Evolutionary conservation across 2,329 filamentous ascomycete species (phyloP).

Genomic region (Penicillium sp.): DNA sequence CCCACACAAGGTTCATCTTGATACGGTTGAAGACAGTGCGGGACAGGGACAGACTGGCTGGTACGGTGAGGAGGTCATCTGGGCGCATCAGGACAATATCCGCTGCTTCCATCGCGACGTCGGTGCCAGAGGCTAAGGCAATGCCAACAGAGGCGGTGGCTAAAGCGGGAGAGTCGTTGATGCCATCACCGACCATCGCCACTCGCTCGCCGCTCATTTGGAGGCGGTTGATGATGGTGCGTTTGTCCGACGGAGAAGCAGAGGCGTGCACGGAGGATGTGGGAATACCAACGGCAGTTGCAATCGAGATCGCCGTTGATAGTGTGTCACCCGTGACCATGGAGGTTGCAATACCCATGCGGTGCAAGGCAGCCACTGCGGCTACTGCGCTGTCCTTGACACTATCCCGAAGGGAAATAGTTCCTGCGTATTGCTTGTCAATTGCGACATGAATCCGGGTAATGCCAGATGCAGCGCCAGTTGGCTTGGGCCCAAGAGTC

Average conservation of each 20-base stretch:
- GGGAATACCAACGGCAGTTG: constrained; percentile 76
- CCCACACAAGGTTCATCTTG: constrained; percentile 90
- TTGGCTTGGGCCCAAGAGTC: constrained; percentile 33
- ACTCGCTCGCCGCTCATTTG: constrained; percentile 75
- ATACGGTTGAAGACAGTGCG: constrained; percentile 87
- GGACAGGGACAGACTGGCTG: constrained; percentile 77
- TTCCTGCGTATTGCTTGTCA: constrained; percentile 75
- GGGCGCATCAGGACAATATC: constrained; percentile 95
- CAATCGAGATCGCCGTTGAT: constrained; percentile 80
- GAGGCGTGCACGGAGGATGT: constrained; percentile 75
- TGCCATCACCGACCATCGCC: constrained; percentile 97
- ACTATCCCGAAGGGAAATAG: constrained; percentile 81
- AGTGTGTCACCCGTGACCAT: constrained; percentile 93
- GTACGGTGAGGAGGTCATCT: constrained; percentile 89
- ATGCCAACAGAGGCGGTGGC: constrained; percentile 92
- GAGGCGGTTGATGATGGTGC: constrained; percentile 75
- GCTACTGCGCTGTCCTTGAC: constrained; percentile 86
- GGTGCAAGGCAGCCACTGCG: constrained; percentile 75
- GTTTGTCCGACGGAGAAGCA: constrained; percentile 90
- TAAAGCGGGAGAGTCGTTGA: constrained; percentile 95
- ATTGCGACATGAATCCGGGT: constrained; percentile 93
- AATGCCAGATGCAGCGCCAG: constrained; percentile 60
- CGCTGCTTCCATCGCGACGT: constrained; percentile 96
- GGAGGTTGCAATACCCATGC: constrained; percentile 81
- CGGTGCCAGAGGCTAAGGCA: constrained; percentile 86